These are phyloP conservation scores for Fusarium annulatum DNA, from an alignment of 2,329 filamentous ascomycete genomes.

Conservation along the genomic window DNA sequence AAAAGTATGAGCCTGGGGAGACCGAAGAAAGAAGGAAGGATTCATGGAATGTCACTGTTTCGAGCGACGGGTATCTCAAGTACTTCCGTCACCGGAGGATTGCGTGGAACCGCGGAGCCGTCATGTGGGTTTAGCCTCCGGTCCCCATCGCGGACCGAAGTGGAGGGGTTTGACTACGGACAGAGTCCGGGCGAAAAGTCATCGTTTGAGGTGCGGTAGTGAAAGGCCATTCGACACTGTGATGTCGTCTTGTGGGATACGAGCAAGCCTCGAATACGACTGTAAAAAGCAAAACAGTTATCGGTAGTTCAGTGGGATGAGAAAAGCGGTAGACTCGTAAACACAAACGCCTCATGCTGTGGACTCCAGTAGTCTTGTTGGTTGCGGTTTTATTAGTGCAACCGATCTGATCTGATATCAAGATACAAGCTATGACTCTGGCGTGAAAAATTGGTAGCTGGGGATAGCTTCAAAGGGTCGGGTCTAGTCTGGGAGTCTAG, in stretches of 20 bases:
- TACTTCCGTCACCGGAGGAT: neutral
- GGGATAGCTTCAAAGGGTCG: neutral
- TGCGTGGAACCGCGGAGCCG: neutral
- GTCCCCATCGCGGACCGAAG: neutral
- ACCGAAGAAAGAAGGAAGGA: slow-evolving; percentile 17
- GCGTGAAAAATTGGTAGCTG: neutral
- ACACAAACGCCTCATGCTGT: slow-evolving; percentile 31
- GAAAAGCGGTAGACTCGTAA: slow-evolving; percentile 8
- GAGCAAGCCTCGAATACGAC: neutral
- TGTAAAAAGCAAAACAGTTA: neutral
- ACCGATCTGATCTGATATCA: neutral
- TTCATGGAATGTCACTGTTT: slow-evolving; percentile 11
- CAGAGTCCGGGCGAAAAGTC: neutral
- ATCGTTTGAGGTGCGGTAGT: neutral
- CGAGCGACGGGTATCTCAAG: slow-evolving; percentile 4
- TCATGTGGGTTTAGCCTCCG: neutral
- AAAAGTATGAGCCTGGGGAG: slow-evolving; percentile 6
- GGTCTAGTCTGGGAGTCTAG: slow-evolving; percentile 11
- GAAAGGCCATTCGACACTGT: neutral
- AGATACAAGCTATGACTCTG: neutral
- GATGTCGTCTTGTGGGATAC: neutral
- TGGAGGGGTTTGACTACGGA: neutral
- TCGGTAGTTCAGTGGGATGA: neutral
- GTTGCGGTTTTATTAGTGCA: slow-evolving; percentile 11
- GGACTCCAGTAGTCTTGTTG: slow-evolving; percentile 12